Conservation (phyloP, 75 land plant genomes). For the Ceratopteris richardii region DNA sequence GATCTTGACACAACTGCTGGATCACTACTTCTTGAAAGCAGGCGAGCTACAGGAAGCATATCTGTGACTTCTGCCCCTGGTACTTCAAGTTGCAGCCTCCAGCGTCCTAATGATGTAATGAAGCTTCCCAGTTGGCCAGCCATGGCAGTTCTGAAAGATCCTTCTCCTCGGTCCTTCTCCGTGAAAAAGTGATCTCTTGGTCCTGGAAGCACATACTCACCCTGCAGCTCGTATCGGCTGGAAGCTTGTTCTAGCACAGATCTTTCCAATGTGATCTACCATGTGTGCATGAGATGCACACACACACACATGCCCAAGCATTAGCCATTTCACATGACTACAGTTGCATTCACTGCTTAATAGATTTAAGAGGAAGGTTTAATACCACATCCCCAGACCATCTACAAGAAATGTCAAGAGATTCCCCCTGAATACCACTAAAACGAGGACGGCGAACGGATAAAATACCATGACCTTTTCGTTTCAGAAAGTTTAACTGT, state of each 20-base stretch:
- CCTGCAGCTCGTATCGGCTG: constrained; percentile 93
- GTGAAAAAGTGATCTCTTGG: constrained; percentile 50
- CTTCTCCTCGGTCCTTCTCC: constrained; percentile 37
- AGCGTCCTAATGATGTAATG: constrained; percentile 93
- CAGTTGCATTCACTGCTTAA: no score
- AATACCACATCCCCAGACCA: constrained; percentile 99
- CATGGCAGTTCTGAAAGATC: constrained; percentile 59
- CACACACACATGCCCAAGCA: no score
- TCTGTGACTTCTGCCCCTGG: constrained; percentile 94
- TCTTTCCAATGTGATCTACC: constrained; percentile 94
- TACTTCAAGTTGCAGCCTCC: constrained; percentile 97
- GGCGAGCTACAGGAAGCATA: constrained; percentile 98
- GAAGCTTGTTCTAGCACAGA: constrained; percentile 75
- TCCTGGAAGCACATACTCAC: constrained; percentile 97
- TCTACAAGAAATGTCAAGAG: constrained; percentile 85
- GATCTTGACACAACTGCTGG: constrained; percentile 95
- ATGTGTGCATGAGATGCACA: background rate
- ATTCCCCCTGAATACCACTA: constrained; percentile 94
- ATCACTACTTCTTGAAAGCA: constrained; percentile 91
- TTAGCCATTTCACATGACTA: no score
- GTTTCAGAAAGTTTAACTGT: constrained; percentile 84
- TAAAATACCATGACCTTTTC: constrained; percentile 83
- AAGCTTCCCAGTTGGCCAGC: constrained; percentile 75
- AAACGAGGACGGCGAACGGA: constrained; percentile 86
- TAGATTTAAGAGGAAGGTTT: no score